Evolutionary conservation across 805 yeast species (phyloP), one percentile per base, ranked within the genome.

Genomic region (Wickerhamiella slavikovae): DNA sequence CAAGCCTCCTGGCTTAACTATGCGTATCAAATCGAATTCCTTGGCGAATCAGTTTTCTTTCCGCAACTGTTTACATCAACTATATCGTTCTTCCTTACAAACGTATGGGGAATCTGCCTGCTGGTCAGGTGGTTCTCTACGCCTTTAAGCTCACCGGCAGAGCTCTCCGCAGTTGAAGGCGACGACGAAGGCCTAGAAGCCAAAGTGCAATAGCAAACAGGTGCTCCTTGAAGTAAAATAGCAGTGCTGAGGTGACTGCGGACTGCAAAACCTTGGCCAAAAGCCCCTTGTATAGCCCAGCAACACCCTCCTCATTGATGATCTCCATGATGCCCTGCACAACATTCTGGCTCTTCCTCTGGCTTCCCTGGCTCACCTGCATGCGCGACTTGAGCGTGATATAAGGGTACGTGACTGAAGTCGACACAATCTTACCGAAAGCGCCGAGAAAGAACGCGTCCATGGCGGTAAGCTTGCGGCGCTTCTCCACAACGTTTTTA

Each of bases 381-480:
- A 79, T 71, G 48, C 94, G 72, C 4, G 93, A 61, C 54, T 85
- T 78, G 45, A 83, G 56, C 3, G 95, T 83, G 46, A 82, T 48
- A 52, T 80, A 79, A 3, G 96, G 96, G 51, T 83, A 83, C 0
- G 96, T 83, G 33, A 71, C 62, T 16, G 74, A 62, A 9, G 94
- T 83, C n/a, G 95, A 93, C 33, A 76, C 61, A 39, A 83, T 61
- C 54, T 83, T 83, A 16, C 93, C 91, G 25, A 83, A 48, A 1
- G 94, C 93, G 16, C 96, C 96, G 35, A 82, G 59, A 38, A 76
- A 52, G 44, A 83, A 77, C 4, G 93, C 92, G 52, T 80, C 80
- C 19, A 62, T 40, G 3, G 93, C 68, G 4, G 75, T 65, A 30
- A 54, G 48, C 30, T 71, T 67, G 25, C 68, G 63, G 23, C 54